Conservation (phyloP, 352 stramenopile species). For the Pythium phragmiticola region DNA sequence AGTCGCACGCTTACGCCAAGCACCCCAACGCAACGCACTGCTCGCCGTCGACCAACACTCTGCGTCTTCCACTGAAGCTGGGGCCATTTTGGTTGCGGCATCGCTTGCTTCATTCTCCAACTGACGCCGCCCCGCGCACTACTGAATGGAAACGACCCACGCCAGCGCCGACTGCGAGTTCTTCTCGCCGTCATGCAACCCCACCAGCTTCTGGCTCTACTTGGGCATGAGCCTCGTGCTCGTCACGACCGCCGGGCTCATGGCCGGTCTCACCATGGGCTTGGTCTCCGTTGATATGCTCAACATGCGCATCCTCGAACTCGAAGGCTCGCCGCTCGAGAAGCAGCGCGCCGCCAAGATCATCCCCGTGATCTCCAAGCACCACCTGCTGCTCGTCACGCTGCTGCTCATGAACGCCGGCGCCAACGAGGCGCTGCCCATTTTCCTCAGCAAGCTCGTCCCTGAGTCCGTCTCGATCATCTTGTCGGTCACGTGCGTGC, state of each 20-base stretch:
- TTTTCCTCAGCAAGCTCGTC: conserved; percentile 93
- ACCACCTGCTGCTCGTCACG: conserved; percentile 94
- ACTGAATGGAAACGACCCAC: neutral
- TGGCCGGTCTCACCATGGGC: conserved; percentile 78
- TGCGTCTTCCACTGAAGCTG: neutral
- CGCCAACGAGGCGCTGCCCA: conserved; percentile 93
- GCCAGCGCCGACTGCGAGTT: conserved; percentile 40
- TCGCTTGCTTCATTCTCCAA: neutral
- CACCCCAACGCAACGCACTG: neutral
- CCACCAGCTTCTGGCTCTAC: conserved; percentile 56
- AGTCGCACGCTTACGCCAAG: neutral
- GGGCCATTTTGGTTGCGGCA: too few species aligned
- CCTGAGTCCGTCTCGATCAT: conserved; percentile 88
- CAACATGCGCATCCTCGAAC: conserved; percentile 77
- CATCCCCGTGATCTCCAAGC: conserved; percentile 86
- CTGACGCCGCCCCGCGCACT: neutral
- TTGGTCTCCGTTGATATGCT: conserved; percentile 79
- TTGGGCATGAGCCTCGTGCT: conserved; percentile 44
- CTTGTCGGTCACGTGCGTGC: conserved; percentile 94
- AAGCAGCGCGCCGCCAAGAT: conserved; percentile 75
- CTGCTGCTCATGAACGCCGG: conserved; percentile 93
- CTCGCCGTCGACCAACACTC: neutral
- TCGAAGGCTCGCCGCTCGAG: conserved; percentile 68
- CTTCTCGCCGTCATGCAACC: conserved; percentile 62
- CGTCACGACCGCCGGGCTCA: conserved; percentile 54